Base-by-base conservation (phyloP, 805 yeast species). In the Metschnikowia santaceciliae region DNA sequence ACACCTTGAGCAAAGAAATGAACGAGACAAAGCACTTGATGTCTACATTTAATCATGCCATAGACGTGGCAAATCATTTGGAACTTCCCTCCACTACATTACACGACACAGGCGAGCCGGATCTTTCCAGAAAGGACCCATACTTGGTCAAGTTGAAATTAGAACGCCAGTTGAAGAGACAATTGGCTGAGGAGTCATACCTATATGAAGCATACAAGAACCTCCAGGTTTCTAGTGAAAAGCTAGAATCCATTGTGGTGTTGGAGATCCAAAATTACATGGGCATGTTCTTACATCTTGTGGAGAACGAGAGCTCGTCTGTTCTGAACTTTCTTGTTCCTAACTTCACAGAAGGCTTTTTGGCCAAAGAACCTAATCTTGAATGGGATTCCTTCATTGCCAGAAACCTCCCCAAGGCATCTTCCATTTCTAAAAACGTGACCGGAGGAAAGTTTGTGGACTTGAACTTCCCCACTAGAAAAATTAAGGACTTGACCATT, bases 361-460 rank as follows among this genome's bases (percentile, higher is more conserved):
- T 90, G 54, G 78, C 86, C 34, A 86, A 87, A 63, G 90, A 87
- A 53, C 83, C 96, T 11, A 76, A 80, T 35, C 82, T 82, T 64
- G 98, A 94, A 72, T 92, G 97, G 96, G 88, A 87, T 53, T 79
- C 88, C 33, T 94, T 89, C 57, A 79, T 91, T 47, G 69, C 82
- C 8, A 80, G 85, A 54, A 90, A 91, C 69, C 72, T 73, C 42
- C 76, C 77, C 15, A 52, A 49, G 41, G 55, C 69, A 2, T 61
- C 69, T 6, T 56, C 64, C 10, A 55, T 63, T 15, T 57, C 71
- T 3, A 64, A 62, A 45, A 51, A 61, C 38, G 54, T 54, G 47
- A 56, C 63, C 14, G 61, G 70, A 15, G 77, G 77, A 4, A 68
- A 72, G 15, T 72, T 73, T 54, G 68, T 73, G 46, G 78, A 74